These are phyloP conservation scores for Oryza punctata DNA, from an alignment of 176 grass and related monocot genomes.

Conservation along the genomic window DNA sequence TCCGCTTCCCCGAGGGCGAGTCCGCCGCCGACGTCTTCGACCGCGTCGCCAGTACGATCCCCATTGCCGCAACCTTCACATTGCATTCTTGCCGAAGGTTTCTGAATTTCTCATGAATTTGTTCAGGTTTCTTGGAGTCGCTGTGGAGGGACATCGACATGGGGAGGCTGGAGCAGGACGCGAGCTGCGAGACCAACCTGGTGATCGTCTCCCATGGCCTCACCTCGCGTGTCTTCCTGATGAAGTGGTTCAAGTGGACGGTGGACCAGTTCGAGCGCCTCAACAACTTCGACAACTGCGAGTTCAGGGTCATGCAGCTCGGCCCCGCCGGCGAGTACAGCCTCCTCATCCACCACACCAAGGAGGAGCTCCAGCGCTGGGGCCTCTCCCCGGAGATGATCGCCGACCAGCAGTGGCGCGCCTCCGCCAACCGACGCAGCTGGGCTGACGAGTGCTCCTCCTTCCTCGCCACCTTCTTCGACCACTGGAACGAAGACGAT, in stretches of 20 bases:
- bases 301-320: constrained; percentile 92
- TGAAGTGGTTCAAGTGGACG: constrained; percentile 99
- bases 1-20: constrained; percentile 95
- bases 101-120: too few species aligned
- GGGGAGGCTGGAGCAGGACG: constrained; percentile 61
- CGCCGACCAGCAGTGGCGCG: constrained; percentile 88
- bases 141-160: constrained; percentile 97
- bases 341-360: constrained; percentile 87
- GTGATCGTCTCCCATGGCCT: constrained; percentile 92
- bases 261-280: constrained; percentile 89
- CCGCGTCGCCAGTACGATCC: constrained; percentile 75
- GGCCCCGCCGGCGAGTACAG: constrained; percentile 82
- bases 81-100: too few species aligned
- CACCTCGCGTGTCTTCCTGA: constrained; percentile 86
- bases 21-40: constrained; percentile 97
- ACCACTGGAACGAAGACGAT: constrained; percentile 34
- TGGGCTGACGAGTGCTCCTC: constrained; percentile 74
- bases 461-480: constrained; percentile 67
- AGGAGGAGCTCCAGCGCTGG: constrained; percentile 78
- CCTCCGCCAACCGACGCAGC: constrained; percentile 51
- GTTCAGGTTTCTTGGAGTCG: constrained; percentile 73
- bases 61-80: too few species aligned
- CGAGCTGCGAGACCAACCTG: constrained; percentile 71
- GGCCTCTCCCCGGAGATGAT: constrained; percentile 92
- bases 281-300: constrained; percentile 91